phyloP scores from a whole-genome alignment of 164 flowering plant species.

The Nymphaea colorata region DNA sequence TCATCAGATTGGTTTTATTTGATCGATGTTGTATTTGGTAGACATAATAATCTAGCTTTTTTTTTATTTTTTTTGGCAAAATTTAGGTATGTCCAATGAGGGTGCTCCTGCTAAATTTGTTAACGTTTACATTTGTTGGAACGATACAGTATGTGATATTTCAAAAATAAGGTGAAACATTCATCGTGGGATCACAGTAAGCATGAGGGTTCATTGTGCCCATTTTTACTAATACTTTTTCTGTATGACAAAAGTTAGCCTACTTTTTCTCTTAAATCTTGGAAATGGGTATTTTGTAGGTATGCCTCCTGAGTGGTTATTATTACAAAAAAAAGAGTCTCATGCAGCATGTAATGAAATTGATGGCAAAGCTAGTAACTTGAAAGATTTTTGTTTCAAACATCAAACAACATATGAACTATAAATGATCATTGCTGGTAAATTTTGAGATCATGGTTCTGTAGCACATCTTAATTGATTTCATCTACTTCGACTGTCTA shows the following conservation, averaged over 20 bases:
- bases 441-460: background rate
- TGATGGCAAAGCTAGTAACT: conserved; percentile 28
- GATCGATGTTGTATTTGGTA: too few species aligned
- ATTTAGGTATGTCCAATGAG: conserved; percentile 23
- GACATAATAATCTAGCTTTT: too few species aligned
- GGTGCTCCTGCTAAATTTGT: conserved; percentile 53
- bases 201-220: conserved; percentile 1
- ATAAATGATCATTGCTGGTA: background rate
- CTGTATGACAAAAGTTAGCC: background rate
- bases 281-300: conserved; percentile 11
- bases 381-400: conserved; percentile 38
- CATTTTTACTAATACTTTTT: background rate
- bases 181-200: conserved; percentile 47
- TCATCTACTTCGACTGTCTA: background rate
- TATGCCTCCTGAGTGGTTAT: conserved; percentile 44
- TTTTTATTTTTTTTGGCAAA: too few species aligned
- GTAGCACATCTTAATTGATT: background rate
- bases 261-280: background rate
- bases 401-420: conserved; percentile 10
- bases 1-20: too few species aligned
- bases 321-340: conserved; percentile 38
- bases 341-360: conserved; percentile 16
- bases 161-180: conserved; percentile 46
- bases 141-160: conserved; percentile 42
- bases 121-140: conserved; percentile 71